phyloP scores from a whole-genome alignment of 2,329 filamentous ascomycete species.

The Cryphonectria naterciae region DNA sequence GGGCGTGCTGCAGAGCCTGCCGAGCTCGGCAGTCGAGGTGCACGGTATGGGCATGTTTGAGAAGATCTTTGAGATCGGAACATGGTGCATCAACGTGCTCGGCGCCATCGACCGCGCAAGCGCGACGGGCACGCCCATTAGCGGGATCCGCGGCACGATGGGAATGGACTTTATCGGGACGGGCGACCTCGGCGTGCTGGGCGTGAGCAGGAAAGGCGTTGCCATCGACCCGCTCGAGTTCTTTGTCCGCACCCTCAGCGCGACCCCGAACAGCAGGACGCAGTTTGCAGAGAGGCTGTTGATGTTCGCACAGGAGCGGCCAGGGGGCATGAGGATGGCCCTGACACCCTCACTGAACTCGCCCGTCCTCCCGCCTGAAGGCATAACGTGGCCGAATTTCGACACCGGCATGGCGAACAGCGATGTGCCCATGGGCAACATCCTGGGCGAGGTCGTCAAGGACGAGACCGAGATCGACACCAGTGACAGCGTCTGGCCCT shows the following conservation, averaged over 20 bases:
- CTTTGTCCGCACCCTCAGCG: constrained; percentile 49
- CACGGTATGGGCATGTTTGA: constrained; percentile 55
- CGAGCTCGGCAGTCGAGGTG: constrained; percentile 48
- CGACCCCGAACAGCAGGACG: constrained; percentile 48
- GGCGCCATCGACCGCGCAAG: constrained; percentile 40
- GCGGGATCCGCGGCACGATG: constrained; percentile 28
- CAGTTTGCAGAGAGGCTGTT: constrained; percentile 49
- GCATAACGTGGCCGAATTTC: constrained; percentile 16
- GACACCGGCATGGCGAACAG: background rate
- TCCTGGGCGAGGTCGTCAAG: constrained; percentile 27
- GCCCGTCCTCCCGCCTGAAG: constrained; percentile 26
- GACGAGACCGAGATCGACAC: constrained; percentile 21
- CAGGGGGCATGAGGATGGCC: constrained; percentile 42
- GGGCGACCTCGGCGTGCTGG: constrained; percentile 39
- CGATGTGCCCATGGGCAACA: constrained; percentile 15
- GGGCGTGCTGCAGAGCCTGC: constrained; percentile 45
- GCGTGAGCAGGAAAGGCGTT: constrained; percentile 39
- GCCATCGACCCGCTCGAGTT: constrained; percentile 47
- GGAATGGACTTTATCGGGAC: constrained; percentile 40
- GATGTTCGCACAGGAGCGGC: constrained; percentile 46
- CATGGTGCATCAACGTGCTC: constrained; percentile 50
- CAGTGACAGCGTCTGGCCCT: background rate
- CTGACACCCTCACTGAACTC: constrained; percentile 38
- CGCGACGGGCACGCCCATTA: constrained; percentile 32
- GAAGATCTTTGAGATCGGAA: constrained; percentile 54